A percentile compares a stretch with the other conserved stretches of the same genome.
These are phyloP conservation scores for Paramyrothecium roridum DNA, from an alignment of 2,329 filamentous ascomycete genomes.

Conservation along the genomic window DNA sequence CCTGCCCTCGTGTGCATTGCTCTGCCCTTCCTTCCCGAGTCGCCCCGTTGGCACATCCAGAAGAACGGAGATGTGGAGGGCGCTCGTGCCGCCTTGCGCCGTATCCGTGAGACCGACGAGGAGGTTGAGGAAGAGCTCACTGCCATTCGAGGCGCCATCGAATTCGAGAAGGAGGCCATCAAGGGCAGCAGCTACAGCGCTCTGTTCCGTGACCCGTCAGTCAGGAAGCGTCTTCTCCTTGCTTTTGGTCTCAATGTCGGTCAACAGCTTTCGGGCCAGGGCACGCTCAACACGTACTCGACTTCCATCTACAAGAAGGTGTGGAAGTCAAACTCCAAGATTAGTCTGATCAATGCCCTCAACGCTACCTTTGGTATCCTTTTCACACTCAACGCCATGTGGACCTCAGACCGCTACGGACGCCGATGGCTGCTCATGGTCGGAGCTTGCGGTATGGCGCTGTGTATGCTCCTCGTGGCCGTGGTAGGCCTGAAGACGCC, in stretches of 20 bases:
- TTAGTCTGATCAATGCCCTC: slow-evolving; percentile 71
- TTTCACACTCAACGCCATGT: slow-evolving; percentile 70
- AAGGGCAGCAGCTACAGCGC: slow-evolving; percentile 56
- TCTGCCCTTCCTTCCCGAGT: slow-evolving; percentile 65
- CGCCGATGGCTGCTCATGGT: slow-evolving; percentile 67
- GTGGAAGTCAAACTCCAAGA: slow-evolving; percentile 54
- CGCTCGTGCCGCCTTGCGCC: slow-evolving; percentile 55
- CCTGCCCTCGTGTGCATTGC: slow-evolving; percentile 59
- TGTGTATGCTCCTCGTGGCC: slow-evolving; percentile 66
- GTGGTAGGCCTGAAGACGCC: slow-evolving; percentile 48
- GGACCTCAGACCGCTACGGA: slow-evolving; percentile 70
- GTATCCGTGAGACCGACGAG: slow-evolving; percentile 60
- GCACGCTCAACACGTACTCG: slow-evolving; percentile 69
- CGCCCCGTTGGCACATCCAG: slow-evolving; percentile 66
- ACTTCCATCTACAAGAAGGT: slow-evolving; percentile 73
- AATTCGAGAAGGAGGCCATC: slow-evolving; percentile 70
- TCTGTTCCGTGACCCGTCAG: slow-evolving; percentile 66
- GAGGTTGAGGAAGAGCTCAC: slow-evolving; percentile 66
- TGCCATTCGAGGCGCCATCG: slow-evolving; percentile 63
- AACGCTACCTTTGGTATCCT: slow-evolving; percentile 71
- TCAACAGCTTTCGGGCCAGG: slow-evolving; percentile 71
- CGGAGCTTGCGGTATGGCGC: slow-evolving; percentile 65
- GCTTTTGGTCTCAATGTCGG: slow-evolving; percentile 67
- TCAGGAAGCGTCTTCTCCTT: slow-evolving; percentile 63
- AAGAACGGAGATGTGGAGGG: slow-evolving; percentile 55